Evolutionary conservation across 768 basidiomycete genomes (phyloP), one percentile per base, ranked within the genome.

Genomic region (Tricholoma furcatifolium): DNA sequence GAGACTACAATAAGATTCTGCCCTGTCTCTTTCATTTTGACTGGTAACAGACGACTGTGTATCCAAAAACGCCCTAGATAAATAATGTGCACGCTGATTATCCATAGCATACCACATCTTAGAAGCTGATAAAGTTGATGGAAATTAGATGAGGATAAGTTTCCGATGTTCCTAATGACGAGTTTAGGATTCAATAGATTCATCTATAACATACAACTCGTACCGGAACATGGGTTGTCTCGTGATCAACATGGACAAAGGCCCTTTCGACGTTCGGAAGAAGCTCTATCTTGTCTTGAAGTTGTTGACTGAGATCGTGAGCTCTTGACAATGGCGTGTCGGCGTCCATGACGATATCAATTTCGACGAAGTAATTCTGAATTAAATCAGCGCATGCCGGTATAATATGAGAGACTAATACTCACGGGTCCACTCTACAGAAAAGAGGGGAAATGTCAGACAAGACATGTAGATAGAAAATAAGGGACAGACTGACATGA

Each of bases 211-310:
- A 20, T 60, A 77, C 79, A 40, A n/a, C n/a, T n/a, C n/a, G n/a
- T n/a, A n/a, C n/a, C n/a, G 79, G 80, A 12, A 74, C 62, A 70
- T 95, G 93, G n/a, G 85, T 87, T 5, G 88, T 87, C 70, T 96
- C 94, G 62, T 96, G 88, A 70, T 97, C 94, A 53, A 96, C 91
- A 65, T 97, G 94, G 21, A 97, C 93, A 67, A 95, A 97, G 35
- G 94, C 94, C 32, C 94, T 77, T 57, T 91, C 93, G 40, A 97
- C 94, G 61, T 91, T 88, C 2, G 93, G 92, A 35, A 97, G 73
- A 15, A 83, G 80, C 65, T 97, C 94, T 43, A 97, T 84, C 71
- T 88, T 91, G 64, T 93, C 92, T 64, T 93, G 91, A 15, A 93
- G 70, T 56, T 86, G 78, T 67, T 93, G 91, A 60, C 87, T 87